Conservation (phyloP, 2,329 filamentous ascomycete genomes). For the Ascomycota sp. region DNA sequence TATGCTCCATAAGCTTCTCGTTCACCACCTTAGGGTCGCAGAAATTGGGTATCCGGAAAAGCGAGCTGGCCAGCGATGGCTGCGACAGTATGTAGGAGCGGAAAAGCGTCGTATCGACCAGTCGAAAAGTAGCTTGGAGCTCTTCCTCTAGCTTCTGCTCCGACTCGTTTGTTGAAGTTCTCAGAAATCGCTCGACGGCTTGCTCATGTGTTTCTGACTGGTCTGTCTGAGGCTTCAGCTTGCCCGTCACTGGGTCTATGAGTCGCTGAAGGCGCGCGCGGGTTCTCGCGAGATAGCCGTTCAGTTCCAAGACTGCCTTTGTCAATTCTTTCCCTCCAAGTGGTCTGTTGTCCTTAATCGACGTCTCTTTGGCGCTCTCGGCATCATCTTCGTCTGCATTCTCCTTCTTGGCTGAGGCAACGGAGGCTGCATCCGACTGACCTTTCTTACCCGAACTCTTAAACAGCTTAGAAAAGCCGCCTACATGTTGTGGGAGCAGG, state of each 20-base stretch:
- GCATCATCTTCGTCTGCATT: conserved; percentile 30
- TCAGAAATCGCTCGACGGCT: conserved; percentile 32
- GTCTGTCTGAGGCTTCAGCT: conserved; percentile 28
- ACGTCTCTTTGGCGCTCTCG: conserved; percentile 24
- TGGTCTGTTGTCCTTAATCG: conserved; percentile 21
- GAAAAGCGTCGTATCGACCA: conserved; percentile 89
- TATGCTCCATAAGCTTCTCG: conserved; percentile 69
- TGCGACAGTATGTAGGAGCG: conserved; percentile 83
- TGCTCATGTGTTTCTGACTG: conserved; percentile 23
- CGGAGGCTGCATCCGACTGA: conserved; percentile 33
- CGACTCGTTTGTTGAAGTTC: conserved; percentile 21
- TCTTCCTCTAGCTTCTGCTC: conserved; percentile 45
- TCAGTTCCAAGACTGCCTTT: conserved; percentile 59
- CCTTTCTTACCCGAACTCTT: conserved; percentile 23
- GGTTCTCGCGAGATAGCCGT: conserved; percentile 72
- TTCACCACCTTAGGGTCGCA: conserved; percentile 92
- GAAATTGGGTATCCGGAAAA: conserved; percentile 92
- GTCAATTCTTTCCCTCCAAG: conserved; percentile 66
- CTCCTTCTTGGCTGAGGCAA: conserved; percentile 32
- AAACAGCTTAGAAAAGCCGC: conserved; percentile 31
- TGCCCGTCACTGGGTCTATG: conserved; percentile 38
- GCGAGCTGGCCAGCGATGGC: conserved; percentile 60
- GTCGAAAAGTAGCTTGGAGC: conserved; percentile 51
- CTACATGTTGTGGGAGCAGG: conserved; percentile 16
- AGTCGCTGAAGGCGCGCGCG: conserved; percentile 41